A percentile compares a stretch with the other conserved stretches of the same genome.
These are phyloP conservation scores for Chaetomium strumarium DNA, from an alignment of 2,329 filamentous ascomycete species.

Conservation along the genomic window DNA sequence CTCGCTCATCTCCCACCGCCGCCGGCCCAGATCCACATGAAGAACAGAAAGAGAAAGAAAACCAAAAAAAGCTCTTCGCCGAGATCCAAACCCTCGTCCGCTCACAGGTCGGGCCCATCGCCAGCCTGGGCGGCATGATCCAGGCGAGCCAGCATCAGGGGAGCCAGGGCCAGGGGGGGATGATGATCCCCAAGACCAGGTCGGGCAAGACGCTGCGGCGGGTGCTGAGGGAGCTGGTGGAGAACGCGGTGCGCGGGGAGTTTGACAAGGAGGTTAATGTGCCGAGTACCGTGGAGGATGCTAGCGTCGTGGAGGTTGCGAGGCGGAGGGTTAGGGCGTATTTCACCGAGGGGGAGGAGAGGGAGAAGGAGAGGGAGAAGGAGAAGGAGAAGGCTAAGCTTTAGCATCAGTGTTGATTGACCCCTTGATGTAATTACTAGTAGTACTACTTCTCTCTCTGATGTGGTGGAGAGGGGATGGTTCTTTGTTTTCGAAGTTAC, in stretches of 20 bases:
- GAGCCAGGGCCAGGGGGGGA: slow-evolving; percentile 61
- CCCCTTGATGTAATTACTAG: no score
- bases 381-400: slow-evolving; percentile 37
- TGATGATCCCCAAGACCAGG: slow-evolving; percentile 91
- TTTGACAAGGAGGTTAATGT: slow-evolving; percentile 66
- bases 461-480: neutral
- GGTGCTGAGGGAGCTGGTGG: slow-evolving; percentile 75
- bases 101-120: slow-evolving; percentile 80
- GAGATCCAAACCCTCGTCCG: slow-evolving; percentile 71
- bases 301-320: slow-evolving; percentile 66
- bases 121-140: slow-evolving; percentile 77
- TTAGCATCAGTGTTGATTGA: neutral
- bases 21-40: neutral
- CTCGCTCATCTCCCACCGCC: neutral
- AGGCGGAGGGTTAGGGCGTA: slow-evolving; percentile 67
- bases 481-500: no score
- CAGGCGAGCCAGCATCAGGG: no score
- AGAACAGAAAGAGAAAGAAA: no score
- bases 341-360: slow-evolving; percentile 43
- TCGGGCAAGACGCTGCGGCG: slow-evolving; percentile 86
- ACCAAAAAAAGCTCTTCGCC: slow-evolving; percentile 35
- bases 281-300: slow-evolving; percentile 82
- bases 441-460: neutral
- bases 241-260: slow-evolving; percentile 71
- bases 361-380: slow-evolving; percentile 38